Evolutionary conservation across 169 alveolate genomes (phyloP).

Genomic region (Plasmodium adleri): DNA sequence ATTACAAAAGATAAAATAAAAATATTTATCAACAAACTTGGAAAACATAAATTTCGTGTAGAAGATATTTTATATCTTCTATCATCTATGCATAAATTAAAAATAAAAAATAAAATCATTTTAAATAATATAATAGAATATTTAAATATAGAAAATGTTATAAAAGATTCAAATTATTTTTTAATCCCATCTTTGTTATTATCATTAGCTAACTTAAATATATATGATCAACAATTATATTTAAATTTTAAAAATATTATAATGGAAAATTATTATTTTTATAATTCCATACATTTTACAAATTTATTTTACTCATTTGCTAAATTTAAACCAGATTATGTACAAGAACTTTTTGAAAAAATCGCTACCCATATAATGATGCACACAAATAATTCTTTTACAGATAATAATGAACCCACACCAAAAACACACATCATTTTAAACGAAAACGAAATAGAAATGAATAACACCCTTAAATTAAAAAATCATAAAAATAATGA

Average conservation of each 20-base stretch:
- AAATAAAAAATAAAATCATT: constrained; percentile 17
- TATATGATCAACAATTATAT: constrained; percentile 38
- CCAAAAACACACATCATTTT: not conserved
- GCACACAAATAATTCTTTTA: too few species aligned
- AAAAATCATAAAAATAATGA: too few species aligned
- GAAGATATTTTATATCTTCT: constrained; percentile 38
- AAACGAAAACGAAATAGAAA: not conserved
- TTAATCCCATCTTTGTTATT: constrained; percentile 38
- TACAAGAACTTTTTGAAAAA: constrained; percentile 39
- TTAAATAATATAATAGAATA: constrained; percentile 21
- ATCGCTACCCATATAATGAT: constrained; percentile 29
- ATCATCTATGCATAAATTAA: constrained; percentile 35
- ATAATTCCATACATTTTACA: constrained; percentile 58
- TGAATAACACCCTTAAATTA: not conserved
- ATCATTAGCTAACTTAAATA: constrained; percentile 39
- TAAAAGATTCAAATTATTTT: constrained; percentile 31
- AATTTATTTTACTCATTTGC: constrained; percentile 58
- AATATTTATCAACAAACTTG: constrained; percentile 17
- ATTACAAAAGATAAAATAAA: constrained; percentile 3
- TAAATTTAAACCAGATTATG: constrained; percentile 28
- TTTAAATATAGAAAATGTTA: constrained; percentile 18
- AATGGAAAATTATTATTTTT: constrained; percentile 46
- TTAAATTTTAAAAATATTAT: constrained; percentile 32
- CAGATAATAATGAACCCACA: too few species aligned
- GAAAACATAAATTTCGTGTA: constrained; percentile 5